Evolutionary conservation across 257 asterid species (phyloP).

Genomic region (Solanum sparsipilum): DNA sequence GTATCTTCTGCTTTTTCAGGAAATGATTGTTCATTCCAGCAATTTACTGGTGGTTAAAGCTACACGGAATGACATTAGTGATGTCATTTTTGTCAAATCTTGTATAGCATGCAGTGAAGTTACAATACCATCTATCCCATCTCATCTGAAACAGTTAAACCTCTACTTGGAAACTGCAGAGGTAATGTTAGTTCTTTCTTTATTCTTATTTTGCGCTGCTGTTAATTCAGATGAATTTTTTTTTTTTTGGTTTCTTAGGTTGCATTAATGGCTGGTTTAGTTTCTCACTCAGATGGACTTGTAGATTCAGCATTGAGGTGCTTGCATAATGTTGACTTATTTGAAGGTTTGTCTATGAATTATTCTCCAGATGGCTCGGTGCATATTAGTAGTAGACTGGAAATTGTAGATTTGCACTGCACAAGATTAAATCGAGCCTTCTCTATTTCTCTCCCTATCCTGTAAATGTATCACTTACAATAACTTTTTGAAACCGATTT

Average conservation of each 20-base stretch:
- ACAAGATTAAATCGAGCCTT: not conserved
- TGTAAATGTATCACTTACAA: not conserved
- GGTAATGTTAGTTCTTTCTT: slow-evolving; percentile 28
- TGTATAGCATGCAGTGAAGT: slow-evolving; percentile 82
- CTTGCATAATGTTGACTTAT: slow-evolving; percentile 33
- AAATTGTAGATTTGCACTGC: not conserved
- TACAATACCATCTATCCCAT: slow-evolving; percentile 62
- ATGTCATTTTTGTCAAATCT: slow-evolving; percentile 52
- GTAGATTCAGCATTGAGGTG: slow-evolving; percentile 52
- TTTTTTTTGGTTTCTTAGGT: slow-evolving; percentile 29
- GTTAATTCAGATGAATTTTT: not conserved
- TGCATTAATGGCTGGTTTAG: slow-evolving; percentile 60
- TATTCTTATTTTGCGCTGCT: not conserved
- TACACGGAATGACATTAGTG: slow-evolving; percentile 32
- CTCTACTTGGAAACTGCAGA: slow-evolving; percentile 85
- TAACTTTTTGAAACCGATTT: not conserved
- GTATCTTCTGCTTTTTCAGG: slow-evolving; percentile 38
- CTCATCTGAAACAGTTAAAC: slow-evolving; percentile 49
- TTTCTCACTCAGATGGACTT: slow-evolving; percentile 62
- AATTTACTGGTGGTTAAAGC: slow-evolving; percentile 60
- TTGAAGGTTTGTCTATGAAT: slow-evolving; percentile 47
- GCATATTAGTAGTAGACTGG: not conserved
- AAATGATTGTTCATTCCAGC: slow-evolving; percentile 65
- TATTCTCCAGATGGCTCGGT: slow-evolving; percentile 4
- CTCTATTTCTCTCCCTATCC: not conserved